Evolutionary conservation across 805 yeast species (phyloP), one percentile per base, ranked within the genome.

Genomic region (Saccharomyces kudriavzevii): DNA sequence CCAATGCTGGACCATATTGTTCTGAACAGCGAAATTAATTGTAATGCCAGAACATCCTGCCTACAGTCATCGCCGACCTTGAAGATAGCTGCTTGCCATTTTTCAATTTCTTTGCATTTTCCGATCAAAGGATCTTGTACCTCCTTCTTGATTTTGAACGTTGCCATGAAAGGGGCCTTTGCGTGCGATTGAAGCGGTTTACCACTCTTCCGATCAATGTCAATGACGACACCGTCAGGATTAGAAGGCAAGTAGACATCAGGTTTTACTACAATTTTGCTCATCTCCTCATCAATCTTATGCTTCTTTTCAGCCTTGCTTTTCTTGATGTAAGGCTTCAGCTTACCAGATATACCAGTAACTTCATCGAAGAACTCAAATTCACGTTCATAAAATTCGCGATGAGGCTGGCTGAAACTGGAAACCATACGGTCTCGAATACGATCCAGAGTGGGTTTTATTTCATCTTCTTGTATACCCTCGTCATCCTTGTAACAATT

Each of bases 11-110:
- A 81, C 95, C 97, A 94, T 51, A 94, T 88, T 47, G 92, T 83
- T 62, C 96, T 80, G 77, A 95, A 94, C 40, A 94, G 84, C 3
- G 97, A 86, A 54, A 95, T 86, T 65, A 94, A 75, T 67, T 94
- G 99, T 54, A 94, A 74, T 0, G 97, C 97, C 60, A 94, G 77
- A 49, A 94, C 92, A 72, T 94, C 99, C 70, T 94, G 99, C 61
- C 99, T 81, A 74, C 98, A 92, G 71, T 94, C 99, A 73, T 94
- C 99, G 56, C 99, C 99, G 52, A 94, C 99, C 70, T 94, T 94
- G 80, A 94, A 94, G 68, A 94, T 95, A 13, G 99, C 99, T 65
- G 95, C 84, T 66, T 90, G 90, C 95, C 96, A 87, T 59, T 77
- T 80, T 50, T 87, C 92, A 49, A 80, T 67, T 4, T 78, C 76